Evolutionary conservation across 345 rosid genomes (phyloP).

Genomic region (Aurinia saxatilis): DNA sequence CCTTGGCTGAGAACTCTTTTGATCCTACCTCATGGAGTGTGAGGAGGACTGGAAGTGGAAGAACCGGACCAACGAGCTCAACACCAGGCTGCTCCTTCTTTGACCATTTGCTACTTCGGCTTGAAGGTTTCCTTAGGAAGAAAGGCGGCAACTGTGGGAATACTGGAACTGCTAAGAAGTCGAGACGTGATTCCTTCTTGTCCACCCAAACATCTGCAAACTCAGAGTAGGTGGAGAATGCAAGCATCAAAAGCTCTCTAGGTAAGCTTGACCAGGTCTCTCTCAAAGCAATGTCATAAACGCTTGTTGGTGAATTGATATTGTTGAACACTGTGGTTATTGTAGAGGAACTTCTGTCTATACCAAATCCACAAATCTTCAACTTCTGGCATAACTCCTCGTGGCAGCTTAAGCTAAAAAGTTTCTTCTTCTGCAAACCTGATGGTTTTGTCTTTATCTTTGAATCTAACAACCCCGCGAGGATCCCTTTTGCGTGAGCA

Average conservation of each 20-base stretch:
- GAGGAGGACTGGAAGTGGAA: constrained; percentile 48
- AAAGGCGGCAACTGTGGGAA: constrained; percentile 56
- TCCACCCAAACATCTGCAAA: constrained; percentile 34
- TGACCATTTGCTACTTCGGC: constrained; percentile 51
- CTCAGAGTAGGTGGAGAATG: constrained; percentile 58
- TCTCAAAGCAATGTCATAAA: constrained; percentile 46
- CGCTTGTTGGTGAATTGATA: constrained; percentile 42
- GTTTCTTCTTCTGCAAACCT: constrained; percentile 9
- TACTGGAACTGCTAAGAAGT: constrained; percentile 56
- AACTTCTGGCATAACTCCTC: constrained; percentile 47
- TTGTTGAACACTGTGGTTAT: constrained; percentile 35
- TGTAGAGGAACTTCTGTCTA: constrained; percentile 36
- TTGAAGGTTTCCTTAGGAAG: constrained; percentile 45
- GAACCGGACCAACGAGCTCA: constrained; percentile 55
- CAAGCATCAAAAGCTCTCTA: constrained; percentile 42
- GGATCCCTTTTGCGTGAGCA: constrained; percentile 40
- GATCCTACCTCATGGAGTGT: constrained; percentile 37
- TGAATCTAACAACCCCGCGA: constrained; percentile 31
- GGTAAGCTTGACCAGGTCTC: constrained; percentile 61
- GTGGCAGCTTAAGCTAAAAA: constrained; percentile 33
- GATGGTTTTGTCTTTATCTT: constrained; percentile 24
- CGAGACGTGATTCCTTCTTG: constrained; percentile 39
- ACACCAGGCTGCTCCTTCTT: constrained; percentile 32
- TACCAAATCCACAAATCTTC: constrained; percentile 41
- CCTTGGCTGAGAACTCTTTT: constrained; percentile 36